Percentiles rank a stretch among this genome's conserved stretches.
Evolutionary conservation across 2,329 filamentous ascomycete species (phyloP).

Genomic region (Diplodia mutila): DNA sequence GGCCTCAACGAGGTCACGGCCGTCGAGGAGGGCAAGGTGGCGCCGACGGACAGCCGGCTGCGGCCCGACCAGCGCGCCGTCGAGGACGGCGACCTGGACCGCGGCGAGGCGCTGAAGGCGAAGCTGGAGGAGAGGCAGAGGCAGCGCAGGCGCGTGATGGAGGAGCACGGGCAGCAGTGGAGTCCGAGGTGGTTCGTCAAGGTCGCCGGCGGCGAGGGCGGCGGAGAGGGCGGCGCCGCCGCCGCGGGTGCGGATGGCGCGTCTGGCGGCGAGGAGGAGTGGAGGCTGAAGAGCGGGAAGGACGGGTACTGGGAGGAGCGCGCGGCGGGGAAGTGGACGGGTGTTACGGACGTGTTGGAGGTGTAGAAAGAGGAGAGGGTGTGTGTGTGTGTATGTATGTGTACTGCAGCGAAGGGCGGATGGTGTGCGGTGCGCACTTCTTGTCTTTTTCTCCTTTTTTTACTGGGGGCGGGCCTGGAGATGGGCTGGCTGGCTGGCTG

Average conservation of each 20-base stretch:
- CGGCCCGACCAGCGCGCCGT: conserved; percentile 85
- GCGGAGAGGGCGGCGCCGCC: conserved; percentile 35
- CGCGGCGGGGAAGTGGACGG: conserved; percentile 67
- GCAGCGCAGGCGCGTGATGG: conserved; percentile 71
- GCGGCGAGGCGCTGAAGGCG: conserved; percentile 81
- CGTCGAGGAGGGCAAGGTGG: conserved; percentile 73
- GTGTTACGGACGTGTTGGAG: conserved; percentile 60
- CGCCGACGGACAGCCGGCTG: conserved; percentile 80
- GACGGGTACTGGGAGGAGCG: conserved; percentile 95
- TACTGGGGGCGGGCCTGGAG: neutral
- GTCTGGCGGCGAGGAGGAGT: conserved; percentile 51
- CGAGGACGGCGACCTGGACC: conserved; percentile 80
- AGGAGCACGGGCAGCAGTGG: conserved; percentile 73
- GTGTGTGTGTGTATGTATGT: neutral
- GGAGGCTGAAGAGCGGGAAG: conserved; percentile 73
- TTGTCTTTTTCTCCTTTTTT: neutral
- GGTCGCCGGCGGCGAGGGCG: conserved; percentile 50
- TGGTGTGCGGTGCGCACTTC: neutral
- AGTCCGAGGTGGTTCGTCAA: conserved; percentile 83
- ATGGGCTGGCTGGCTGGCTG: neutral
- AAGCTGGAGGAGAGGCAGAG: conserved; percentile 85
- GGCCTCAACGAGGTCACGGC: conserved; percentile 83
- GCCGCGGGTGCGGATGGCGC: conserved; percentile 35
- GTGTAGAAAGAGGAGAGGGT: neutral
- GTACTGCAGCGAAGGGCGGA: neutral